A percentile compares a stretch with the other conserved stretches of the same genome.
phyloP scores from a whole-genome alignment of 2,329 filamentous ascomycete species.

The Claviceps pusilla region DNA sequence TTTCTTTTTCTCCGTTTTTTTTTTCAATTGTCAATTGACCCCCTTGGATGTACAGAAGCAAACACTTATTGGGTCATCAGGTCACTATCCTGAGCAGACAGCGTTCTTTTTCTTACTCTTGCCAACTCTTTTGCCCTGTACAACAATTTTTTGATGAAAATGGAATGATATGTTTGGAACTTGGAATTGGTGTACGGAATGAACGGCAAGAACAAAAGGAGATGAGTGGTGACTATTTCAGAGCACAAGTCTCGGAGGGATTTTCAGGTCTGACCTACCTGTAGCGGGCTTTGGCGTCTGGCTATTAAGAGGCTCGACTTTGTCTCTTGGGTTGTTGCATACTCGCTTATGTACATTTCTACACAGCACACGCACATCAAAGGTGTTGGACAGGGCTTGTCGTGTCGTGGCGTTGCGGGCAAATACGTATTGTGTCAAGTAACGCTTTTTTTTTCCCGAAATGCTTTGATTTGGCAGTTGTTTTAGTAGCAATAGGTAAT shows the following conservation, averaged over 20 bases:
- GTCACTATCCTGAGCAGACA: background rate
- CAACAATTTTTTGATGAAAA: slow-evolving; percentile 13
- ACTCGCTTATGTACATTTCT: slow-evolving; percentile 25
- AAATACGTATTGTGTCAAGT: slow-evolving; percentile 8
- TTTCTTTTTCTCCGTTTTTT: too few species aligned
- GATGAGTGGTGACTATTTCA: background rate
- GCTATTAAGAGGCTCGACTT: background rate
- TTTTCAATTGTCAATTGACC: background rate
- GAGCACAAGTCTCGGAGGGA: background rate
- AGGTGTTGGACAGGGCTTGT: slow-evolving; percentile 25
- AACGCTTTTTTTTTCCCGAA: slow-evolving; percentile 11
- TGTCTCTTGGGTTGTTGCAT: slow-evolving; percentile 1
- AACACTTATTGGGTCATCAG: too few species aligned
- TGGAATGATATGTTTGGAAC: slow-evolving; percentile 7
- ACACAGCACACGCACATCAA: slow-evolving; percentile 30
- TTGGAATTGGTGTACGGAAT: background rate
- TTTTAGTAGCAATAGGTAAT: slow-evolving; percentile 15
- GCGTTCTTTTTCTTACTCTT: background rate
- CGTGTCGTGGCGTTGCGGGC: slow-evolving; percentile 14
- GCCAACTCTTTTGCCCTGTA: slow-evolving; percentile 12
- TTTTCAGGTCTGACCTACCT: background rate
- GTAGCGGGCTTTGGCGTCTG: background rate
- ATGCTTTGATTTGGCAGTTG: slow-evolving; percentile 7
- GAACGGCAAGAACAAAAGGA: background rate
- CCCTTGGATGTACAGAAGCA: background rate